Evolutionary conservation across 2,329 filamentous ascomycete genomes (phyloP).

Genomic region (Hypomyces rosellus): DNA sequence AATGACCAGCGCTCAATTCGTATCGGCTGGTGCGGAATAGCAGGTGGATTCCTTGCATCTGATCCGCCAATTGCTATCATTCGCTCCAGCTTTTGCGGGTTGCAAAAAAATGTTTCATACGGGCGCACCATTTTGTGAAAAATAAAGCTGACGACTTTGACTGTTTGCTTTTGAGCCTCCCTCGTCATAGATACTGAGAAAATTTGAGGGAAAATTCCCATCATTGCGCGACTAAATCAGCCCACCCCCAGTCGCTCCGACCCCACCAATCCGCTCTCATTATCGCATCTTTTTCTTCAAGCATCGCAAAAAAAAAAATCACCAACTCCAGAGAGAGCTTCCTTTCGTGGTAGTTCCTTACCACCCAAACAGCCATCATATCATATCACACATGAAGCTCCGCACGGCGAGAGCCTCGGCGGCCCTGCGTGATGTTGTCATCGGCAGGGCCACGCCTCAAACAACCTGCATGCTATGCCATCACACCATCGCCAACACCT

Average conservation of each 20-base stretch:
- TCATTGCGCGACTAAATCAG: too few relatives aligned
- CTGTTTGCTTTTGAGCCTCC: not conserved
- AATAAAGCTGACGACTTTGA: too few relatives aligned
- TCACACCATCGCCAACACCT: constrained; percentile 26
- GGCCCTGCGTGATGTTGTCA: constrained; percentile 35
- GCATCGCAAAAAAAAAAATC: not conserved
- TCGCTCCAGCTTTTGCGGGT: too few relatives aligned
- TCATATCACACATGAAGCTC: constrained; percentile 38
- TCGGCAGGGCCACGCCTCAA: constrained; percentile 20
- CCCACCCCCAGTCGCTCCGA: not conserved
- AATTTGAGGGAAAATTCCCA: too few relatives aligned
- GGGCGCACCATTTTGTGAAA: too few relatives aligned
- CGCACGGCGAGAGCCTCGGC: constrained; percentile 43
- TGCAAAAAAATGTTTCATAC: too few relatives aligned
- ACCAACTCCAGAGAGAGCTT: not conserved
- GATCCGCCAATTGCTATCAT: too few relatives aligned
- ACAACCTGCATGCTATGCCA: constrained; percentile 27
- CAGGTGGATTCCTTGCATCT: too few relatives aligned
- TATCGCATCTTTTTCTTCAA: too few relatives aligned
- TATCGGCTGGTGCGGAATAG: too few relatives aligned
- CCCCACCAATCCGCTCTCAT: not conserved
- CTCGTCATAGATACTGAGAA: not conserved
- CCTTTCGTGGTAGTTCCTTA: not conserved
- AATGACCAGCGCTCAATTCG: constrained; percentile 3
- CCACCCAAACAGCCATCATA: too few relatives aligned